These are phyloP conservation scores for Conringia planisiliqua DNA, from an alignment of 345 rosid species.

Conservation along the genomic window DNA sequence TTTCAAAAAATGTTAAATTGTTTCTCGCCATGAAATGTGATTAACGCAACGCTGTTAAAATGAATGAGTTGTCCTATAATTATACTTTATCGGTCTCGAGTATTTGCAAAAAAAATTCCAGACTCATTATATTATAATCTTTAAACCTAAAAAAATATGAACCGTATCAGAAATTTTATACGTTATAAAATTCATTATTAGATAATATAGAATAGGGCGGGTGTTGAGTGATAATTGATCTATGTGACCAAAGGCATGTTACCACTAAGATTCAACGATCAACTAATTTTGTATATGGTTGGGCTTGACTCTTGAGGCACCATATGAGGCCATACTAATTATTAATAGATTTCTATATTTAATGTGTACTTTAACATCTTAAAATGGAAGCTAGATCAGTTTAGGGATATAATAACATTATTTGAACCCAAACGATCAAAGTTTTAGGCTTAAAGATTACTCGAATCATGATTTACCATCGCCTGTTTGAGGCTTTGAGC, in stretches of 20 bases:
- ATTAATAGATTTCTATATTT: too few species aligned
- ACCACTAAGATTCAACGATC: constrained; percentile 20
- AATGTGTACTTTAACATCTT: not conserved
- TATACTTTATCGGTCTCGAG: not conserved
- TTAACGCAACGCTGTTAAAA: not conserved
- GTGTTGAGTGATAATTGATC: constrained; percentile 21
- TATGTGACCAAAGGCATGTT: constrained; percentile 28
- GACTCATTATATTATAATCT: not conserved
- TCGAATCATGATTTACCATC: not conserved
- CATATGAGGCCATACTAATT: constrained; percentile 8
- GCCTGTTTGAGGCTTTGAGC: not conserved
- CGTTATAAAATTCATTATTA: not conserved
- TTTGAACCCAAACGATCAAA: not conserved
- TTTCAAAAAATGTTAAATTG: not conserved
- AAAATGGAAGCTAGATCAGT: not conserved
- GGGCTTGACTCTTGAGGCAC: constrained; percentile 27
- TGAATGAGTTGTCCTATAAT: not conserved
- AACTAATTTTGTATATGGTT: not conserved
- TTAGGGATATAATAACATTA: not conserved
- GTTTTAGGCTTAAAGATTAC: not conserved
- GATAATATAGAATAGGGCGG: constrained; percentile 5
- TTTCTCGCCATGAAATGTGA: not conserved
- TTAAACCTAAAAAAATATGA: not conserved
- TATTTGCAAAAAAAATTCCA: not conserved
- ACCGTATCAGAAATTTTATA: not conserved